phyloP scores from a whole-genome alignment of 768 basidiomycete species.

The Boletales sp. region DNA sequence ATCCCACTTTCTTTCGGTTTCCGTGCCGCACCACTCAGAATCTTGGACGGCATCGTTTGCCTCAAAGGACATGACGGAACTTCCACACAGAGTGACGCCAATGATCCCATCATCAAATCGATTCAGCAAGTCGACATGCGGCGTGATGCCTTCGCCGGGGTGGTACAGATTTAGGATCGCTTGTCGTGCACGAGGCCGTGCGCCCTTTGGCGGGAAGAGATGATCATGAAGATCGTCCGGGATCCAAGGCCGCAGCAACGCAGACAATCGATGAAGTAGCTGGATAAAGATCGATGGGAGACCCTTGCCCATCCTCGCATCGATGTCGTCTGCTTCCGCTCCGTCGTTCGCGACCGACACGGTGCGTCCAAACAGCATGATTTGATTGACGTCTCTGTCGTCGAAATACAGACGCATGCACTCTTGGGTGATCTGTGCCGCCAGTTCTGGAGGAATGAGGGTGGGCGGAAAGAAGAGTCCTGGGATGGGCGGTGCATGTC shows the following conservation, averaged over 20 bases:
- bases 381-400: constrained; percentile 58
- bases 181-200: constrained; percentile 58
- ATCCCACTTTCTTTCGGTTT: constrained; percentile 28
- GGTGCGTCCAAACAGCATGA: constrained; percentile 78
- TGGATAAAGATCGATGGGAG: constrained; percentile 54
- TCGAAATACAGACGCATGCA: constrained; percentile 60
- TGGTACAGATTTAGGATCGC: constrained; percentile 87
- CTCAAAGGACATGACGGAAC: constrained; percentile 78
- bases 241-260: constrained; percentile 46
- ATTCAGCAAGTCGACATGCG: constrained; percentile 81
- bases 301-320: constrained; percentile 32
- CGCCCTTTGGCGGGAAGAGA: constrained; percentile 50
- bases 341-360: constrained; percentile 7
- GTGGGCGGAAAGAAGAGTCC: constrained; percentile 61
- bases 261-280: constrained; percentile 51
- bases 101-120: constrained; percentile 90
- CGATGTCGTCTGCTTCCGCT: constrained; percentile 11
- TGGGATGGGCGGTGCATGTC: constrained; percentile 52
- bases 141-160: constrained; percentile 85
- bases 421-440: constrained; percentile 43
- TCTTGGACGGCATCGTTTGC: constrained; percentile 7
- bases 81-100: constrained; percentile 77
- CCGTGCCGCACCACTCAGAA: not conserved
- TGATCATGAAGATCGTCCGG: constrained; percentile 48
- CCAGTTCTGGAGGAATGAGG: constrained; percentile 48